Evolutionary conservation across 768 basidiomycete genomes (phyloP), one percentile per base, ranked within the genome.

Genomic region (Agrocybe praecox): DNA sequence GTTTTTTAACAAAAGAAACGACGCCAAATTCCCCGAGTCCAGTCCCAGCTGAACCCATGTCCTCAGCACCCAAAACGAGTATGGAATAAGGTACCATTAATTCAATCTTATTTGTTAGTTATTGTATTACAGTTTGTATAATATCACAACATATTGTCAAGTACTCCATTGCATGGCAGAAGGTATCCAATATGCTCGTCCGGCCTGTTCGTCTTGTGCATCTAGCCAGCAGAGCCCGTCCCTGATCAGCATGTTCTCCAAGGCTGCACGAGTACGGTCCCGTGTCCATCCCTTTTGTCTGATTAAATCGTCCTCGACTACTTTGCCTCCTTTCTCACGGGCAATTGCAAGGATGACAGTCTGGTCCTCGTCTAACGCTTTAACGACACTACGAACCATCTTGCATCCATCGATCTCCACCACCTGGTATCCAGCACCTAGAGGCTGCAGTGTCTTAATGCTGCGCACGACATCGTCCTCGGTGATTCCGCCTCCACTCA

Each of bases 181-280:
- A 1, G 90, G 89, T 11, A 96, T 80, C 94, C 94, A 98, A 68
- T 94, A 96, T 21, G 86, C 84, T 55, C 80, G 78, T 24, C 86
- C 85, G 26, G 74, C 76, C 15, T 67, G 69, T 62, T 86, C 84
- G 52, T 90, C 92, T 71, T 97, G 94, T 22, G 92, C 88, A 66
- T 99, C 97, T 26, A 98, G 67, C 97, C 97, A 99, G 56, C 93
- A 96, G 22, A 96, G 75, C 1, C 96, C 96, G 60, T 98, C 95
- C 23, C 89, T 80, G 59, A 93, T 78, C 14, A 96, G 81, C 87
- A 96, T 95, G 59, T 96, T 95, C 64, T 94, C 88, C 64, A 98
- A 71, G 1, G 89, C 95, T 11, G 85, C 80, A 47, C 80, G 77
- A 4, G 91, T 89, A 23, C 97, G 81, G 33, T 90, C 90, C 48